phyloP scores from a whole-genome alignment of 148 eudicot genomes.

The Chenopodium formosanum region DNA sequence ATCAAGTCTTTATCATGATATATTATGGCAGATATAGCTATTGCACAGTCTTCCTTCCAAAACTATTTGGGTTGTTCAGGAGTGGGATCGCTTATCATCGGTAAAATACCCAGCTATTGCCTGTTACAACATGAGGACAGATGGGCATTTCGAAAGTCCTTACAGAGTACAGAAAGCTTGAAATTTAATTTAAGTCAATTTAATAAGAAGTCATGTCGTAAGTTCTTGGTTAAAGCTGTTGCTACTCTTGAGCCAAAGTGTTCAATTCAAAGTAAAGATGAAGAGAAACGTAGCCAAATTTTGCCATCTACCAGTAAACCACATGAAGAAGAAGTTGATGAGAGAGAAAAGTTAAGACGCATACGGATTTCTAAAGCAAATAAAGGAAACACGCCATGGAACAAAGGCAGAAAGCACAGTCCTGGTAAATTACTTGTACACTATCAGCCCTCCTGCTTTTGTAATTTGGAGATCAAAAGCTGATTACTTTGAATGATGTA shows the following conservation, averaged over 20 bases:
- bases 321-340: constrained; percentile 48
- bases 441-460: neutral
- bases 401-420: constrained; percentile 91
- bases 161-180: constrained; percentile 33
- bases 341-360: constrained; percentile 79
- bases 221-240: constrained; percentile 54
- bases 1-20: constrained; percentile 5
- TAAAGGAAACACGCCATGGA: constrained; percentile 90
- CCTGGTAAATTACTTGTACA: constrained; percentile 46
- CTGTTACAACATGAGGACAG: constrained; percentile 41
- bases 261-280: constrained; percentile 30
- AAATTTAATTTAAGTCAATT: constrained; percentile 23
- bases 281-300: constrained; percentile 18
- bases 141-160: constrained; percentile 43
- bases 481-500: constrained; percentile 25
- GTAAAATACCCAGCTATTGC: constrained; percentile 25
- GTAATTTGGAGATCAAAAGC: neutral
- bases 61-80: constrained; percentile 32
- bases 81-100: constrained; percentile 35
- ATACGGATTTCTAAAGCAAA: constrained; percentile 90
- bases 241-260: constrained; percentile 62
- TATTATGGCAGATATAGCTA: constrained; percentile 70
- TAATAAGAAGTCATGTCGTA: constrained; percentile 28
- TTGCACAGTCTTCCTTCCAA: constrained; percentile 52
- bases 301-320: constrained; percentile 15